Percentiles rank a stretch among this genome's conserved stretches.
phyloP scores from a whole-genome alignment of 331 rosid species.

The Acacia concinna region DNA sequence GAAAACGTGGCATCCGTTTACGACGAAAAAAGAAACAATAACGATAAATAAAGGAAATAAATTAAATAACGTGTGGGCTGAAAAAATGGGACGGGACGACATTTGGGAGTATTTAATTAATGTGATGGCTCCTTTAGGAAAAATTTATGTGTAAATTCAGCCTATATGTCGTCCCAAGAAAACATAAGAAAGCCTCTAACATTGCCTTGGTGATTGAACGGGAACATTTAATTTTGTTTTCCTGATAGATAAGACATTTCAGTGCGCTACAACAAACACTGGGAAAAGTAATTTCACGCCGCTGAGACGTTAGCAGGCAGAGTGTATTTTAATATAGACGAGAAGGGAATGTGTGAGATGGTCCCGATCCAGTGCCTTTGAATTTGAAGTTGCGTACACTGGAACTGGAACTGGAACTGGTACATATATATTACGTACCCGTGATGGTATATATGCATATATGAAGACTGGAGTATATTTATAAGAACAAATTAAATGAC shows the following conservation, averaged over 20 bases:
- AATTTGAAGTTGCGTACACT: background rate
- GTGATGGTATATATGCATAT: no score
- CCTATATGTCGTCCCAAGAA: background rate
- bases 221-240: background rate
- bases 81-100: conserved; percentile 14
- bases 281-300: background rate
- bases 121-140: background rate
- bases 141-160: background rate
- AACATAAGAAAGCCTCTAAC: background rate
- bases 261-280: no score
- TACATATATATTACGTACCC: no score
- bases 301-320: background rate
- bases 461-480: background rate
- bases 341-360: background rate
- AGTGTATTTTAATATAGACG: background rate
- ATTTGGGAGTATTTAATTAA: background rate
- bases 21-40: background rate
- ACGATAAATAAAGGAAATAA: background rate
- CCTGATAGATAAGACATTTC: background rate
- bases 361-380: background rate
- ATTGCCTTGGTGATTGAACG: background rate
- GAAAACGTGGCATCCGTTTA: background rate
- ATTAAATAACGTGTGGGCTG: conserved; percentile 16
- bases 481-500: background rate
- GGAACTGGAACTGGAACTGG: no score